Evolutionary conservation across 176 grass and related monocot genomes (phyloP).

Genomic region (Coix lacrymajobi): DNA sequence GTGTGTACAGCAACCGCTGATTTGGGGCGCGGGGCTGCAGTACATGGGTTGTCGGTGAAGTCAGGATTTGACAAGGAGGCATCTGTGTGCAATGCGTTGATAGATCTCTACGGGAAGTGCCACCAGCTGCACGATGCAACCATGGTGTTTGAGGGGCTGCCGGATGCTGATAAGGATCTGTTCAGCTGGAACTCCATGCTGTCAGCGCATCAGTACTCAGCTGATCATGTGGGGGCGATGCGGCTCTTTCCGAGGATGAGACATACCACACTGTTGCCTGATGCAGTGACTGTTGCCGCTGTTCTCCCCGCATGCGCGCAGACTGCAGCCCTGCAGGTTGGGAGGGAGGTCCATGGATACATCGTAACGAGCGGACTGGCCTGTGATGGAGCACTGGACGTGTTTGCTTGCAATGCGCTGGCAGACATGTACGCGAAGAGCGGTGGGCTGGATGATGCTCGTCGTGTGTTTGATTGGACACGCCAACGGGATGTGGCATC

Average conservation of each 20-base stretch:
- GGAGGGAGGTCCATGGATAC: constrained; percentile 55
- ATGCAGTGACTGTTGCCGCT: constrained; percentile 39
- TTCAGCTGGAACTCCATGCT: constrained; percentile 81
- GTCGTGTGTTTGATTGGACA: constrained; percentile 39
- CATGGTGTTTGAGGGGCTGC: constrained; percentile 47
- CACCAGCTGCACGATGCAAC: constrained; percentile 29
- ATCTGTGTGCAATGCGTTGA: constrained; percentile 39
- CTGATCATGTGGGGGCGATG: constrained; percentile 33
- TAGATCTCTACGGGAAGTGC: constrained; percentile 71
- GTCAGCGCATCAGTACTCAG: constrained; percentile 51
- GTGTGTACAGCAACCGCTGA: constrained; percentile 41
- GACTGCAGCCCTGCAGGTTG: constrained; percentile 41
- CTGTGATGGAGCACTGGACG: constrained; percentile 1
- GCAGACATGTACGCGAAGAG: constrained; percentile 66
- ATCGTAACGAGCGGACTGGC: constrained; percentile 39
- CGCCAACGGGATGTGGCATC: constrained; percentile 38
- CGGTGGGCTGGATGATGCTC: constrained; percentile 44
- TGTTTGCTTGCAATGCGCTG: constrained; percentile 49
- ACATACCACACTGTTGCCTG: not conserved
- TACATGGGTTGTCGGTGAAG: constrained; percentile 48
- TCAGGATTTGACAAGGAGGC: constrained; percentile 29
- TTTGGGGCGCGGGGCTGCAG: constrained; percentile 14
- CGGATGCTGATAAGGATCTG: constrained; percentile 38
- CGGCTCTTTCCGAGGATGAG: constrained; percentile 47
- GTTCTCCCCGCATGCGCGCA: constrained; percentile 55